Evolutionary conservation across 495 filamentous ascomycete species (phyloP).

Genomic region (Hypoxylon crocopeplum): DNA sequence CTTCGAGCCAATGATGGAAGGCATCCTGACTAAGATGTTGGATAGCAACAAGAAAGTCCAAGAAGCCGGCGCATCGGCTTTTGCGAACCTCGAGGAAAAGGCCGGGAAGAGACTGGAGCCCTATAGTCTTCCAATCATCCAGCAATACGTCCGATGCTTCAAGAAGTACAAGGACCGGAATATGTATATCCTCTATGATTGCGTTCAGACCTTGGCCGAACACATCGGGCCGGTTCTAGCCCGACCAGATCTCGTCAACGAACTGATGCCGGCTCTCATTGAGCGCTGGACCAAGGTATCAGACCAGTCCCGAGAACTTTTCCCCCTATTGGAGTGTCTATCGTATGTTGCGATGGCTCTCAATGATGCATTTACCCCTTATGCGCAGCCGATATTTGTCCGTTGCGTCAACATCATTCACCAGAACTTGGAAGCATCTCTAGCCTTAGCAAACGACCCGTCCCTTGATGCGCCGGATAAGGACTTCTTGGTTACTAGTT

Average conservation of each 20-base stretch:
- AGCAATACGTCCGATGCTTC: constrained; percentile 92
- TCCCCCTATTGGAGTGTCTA: constrained; percentile 92
- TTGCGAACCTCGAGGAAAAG: constrained; percentile 95
- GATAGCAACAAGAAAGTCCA: constrained; percentile 98
- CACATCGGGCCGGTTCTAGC: constrained; percentile 82
- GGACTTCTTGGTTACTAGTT: constrained; percentile 95
- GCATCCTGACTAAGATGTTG: constrained; percentile 90
- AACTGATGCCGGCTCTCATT: constrained; percentile 95
- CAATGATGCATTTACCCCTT: constrained; percentile 80
- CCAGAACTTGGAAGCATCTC: constrained; percentile 80
- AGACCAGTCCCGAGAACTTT: constrained; percentile 91
- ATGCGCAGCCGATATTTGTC: constrained; percentile 80
- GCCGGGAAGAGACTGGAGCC: constrained; percentile 78
- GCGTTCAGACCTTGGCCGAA: constrained; percentile 95
- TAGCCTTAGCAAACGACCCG: constrained; percentile 66
- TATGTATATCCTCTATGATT: constrained; percentile 99
- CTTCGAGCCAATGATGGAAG: constrained; percentile 98
- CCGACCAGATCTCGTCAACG: constrained; percentile 75
- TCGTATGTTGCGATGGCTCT: constrained; percentile 93
- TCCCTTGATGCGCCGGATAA: constrained; percentile 86
- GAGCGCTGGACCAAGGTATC: constrained; percentile 85
- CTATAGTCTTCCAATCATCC: constrained; percentile 89
- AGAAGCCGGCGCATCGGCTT: constrained; percentile 94
- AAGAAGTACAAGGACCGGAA: constrained; percentile 96
- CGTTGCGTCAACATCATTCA: constrained; percentile 92